Conservation (phyloP, 2,329 filamentous ascomycete species). For the Penicillium brevicompactum region DNA sequence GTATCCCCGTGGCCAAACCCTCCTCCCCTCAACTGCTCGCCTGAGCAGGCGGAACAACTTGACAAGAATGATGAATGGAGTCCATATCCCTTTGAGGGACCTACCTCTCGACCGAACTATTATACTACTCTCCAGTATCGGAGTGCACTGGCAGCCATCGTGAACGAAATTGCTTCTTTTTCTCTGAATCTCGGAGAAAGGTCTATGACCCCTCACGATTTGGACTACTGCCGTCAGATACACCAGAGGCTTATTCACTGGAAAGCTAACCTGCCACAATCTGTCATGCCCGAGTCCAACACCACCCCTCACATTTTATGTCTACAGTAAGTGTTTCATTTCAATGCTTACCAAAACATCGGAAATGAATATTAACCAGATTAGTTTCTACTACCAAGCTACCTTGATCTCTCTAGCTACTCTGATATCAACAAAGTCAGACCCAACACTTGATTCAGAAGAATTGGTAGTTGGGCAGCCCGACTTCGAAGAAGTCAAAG, state of each 20-base stretch:
- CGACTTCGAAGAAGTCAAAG: conserved; percentile 12
- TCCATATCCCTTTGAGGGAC: conserved; percentile 14
- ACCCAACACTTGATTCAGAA: neutral
- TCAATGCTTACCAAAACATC: neutral
- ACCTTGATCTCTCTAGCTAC: conserved; percentile 20
- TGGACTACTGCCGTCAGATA: neutral
- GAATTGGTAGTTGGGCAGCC: neutral
- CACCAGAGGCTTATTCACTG: conserved; percentile 5
- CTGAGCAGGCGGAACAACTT: conserved; percentile 15
- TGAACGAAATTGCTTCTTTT: neutral
- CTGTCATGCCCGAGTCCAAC: conserved; percentile 14
- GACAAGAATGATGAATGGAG: conserved; percentile 17
- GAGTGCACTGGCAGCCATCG: neutral
- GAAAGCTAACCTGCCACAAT: conserved; percentile 13
- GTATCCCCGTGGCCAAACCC: conserved; percentile 17
- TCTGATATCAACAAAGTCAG: conserved; percentile 12
- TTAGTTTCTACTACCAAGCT: conserved; percentile 22
- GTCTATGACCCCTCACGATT: neutral
- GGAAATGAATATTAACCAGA: conserved; percentile 2
- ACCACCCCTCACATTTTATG: conserved; percentile 21
- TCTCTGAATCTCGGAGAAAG: neutral
- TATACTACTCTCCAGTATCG: neutral
- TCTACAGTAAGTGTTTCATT: conserved; percentile 17
- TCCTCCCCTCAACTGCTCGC: conserved; percentile 17
- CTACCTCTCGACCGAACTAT: neutral